These are phyloP conservation scores for Trichoderma aggressivum DNA, from an alignment of 2,329 filamentous ascomycete genomes.

Conservation along the genomic window DNA sequence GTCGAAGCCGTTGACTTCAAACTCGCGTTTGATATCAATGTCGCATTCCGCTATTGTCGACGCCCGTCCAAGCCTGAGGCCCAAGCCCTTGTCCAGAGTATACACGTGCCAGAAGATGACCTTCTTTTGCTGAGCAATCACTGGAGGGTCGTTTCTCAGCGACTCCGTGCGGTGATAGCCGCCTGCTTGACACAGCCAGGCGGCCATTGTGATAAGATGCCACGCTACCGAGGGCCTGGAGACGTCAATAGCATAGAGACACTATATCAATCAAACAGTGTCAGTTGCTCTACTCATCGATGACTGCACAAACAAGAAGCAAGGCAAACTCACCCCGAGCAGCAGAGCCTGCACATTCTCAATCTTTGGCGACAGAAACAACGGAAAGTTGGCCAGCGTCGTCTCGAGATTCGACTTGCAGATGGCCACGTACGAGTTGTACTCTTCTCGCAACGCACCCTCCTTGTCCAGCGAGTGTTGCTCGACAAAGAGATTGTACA, in stretches of 20 bases:
- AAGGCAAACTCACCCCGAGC: constrained; percentile 48
- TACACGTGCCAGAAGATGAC: constrained; percentile 53
- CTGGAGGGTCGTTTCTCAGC: constrained; percentile 33
- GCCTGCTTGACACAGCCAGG: constrained; percentile 58
- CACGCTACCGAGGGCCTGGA: constrained; percentile 62
- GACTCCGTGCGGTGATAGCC: constrained; percentile 54
- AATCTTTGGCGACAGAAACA: constrained; percentile 53
- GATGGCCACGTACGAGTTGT: constrained; percentile 37
- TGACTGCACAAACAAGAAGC: background rate
- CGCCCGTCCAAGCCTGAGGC: constrained; percentile 57
- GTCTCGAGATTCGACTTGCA: constrained; percentile 51
- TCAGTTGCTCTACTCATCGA: background rate
- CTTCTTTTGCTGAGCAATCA: constrained; percentile 35
- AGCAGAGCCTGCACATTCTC: constrained; percentile 57
- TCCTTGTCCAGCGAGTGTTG: constrained; percentile 39
- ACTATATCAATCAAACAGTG: constrained; percentile 34
- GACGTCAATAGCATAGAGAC: constrained; percentile 59
- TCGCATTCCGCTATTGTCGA: constrained; percentile 58
- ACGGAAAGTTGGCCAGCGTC: constrained; percentile 47
- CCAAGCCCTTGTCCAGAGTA: constrained; percentile 55
- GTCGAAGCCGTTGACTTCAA: constrained; percentile 42
- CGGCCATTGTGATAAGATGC: constrained; percentile 58
- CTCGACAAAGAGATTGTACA: constrained; percentile 51
- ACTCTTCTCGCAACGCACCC: constrained; percentile 33
- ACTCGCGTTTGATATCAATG: constrained; percentile 47